These are phyloP conservation scores for Tripidium arundinaceum DNA, from an alignment of 202 grass and related monocot genomes.

Conservation along the genomic window DNA sequence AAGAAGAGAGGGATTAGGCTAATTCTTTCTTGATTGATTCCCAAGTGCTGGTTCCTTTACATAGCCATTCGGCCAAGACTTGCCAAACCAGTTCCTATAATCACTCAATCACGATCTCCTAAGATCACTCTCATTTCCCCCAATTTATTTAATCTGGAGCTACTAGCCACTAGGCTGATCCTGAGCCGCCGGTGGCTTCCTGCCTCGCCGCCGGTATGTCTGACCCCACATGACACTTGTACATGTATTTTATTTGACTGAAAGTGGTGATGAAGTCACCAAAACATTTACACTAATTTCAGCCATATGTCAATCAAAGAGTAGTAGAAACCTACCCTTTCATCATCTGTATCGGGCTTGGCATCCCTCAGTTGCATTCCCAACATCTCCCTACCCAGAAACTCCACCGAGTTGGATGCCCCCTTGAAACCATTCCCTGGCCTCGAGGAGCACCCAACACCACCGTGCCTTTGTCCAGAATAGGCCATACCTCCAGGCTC, in stretches of 20 bases:
- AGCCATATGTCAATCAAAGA: slow-evolving; percentile 12
- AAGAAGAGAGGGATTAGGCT: no score
- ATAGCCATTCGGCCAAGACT: no score
- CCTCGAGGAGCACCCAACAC: slow-evolving; percentile 57
- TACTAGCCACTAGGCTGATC: no score
- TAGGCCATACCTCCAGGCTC: slow-evolving; percentile 43
- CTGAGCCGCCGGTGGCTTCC: no score
- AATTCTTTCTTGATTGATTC: no score
- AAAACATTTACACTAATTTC: slow-evolving; percentile 9
- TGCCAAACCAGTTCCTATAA: no score
- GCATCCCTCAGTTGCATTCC: slow-evolving; percentile 70
- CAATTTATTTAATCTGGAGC: no score
- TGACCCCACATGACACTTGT: background rate
- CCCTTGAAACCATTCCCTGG: slow-evolving; percentile 51
- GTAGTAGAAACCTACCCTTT: slow-evolving; percentile 50
- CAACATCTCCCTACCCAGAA: slow-evolving; percentile 78
- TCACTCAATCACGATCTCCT: no score
- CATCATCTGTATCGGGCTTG: slow-evolving; percentile 52
- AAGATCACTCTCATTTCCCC: no score
- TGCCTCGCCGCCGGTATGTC: no score
- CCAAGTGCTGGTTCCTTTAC: no score
- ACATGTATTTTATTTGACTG: background rate
- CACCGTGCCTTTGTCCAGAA: slow-evolving; percentile 51
- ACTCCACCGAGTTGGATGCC: slow-evolving; percentile 60
- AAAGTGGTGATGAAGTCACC: background rate